These are phyloP conservation scores for Protomyces gravidus DNA, from an alignment of 1,139 yeast species.

Conservation along the genomic window DNA sequence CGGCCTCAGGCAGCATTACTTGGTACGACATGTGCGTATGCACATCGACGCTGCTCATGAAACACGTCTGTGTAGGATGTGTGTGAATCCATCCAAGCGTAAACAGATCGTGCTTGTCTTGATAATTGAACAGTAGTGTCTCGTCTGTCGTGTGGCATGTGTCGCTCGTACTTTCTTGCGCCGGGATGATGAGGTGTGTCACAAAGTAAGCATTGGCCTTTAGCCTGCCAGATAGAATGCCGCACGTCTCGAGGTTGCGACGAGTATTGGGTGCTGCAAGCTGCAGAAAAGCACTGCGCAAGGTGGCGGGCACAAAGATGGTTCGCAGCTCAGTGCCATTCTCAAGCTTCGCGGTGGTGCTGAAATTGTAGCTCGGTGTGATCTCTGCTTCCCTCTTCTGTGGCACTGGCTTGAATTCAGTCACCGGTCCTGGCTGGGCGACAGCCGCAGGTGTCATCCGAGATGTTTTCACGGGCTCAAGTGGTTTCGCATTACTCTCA, in stretches of 20 bases:
- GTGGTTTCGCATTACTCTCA: not conserved
- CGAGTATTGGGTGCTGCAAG: slow-evolving; percentile 50
- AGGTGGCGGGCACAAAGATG: slow-evolving; percentile 47
- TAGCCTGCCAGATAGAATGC: slow-evolving; percentile 56
- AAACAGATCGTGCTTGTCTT: slow-evolving; percentile 52
- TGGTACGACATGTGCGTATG: slow-evolving; percentile 63
- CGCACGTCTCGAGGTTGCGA: slow-evolving; percentile 57
- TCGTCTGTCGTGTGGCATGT: slow-evolving; percentile 58
- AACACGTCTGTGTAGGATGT: slow-evolving; percentile 63
- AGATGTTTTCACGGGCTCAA: not conserved
- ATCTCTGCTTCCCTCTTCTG: too few relatives aligned
- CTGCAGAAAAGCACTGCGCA: slow-evolving; percentile 45
- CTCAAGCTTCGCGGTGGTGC: slow-evolving; percentile 43
- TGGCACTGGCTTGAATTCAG: too few relatives aligned
- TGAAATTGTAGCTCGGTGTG: slow-evolving; percentile 2
- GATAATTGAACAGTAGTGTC: slow-evolving; percentile 51
- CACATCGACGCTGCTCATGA: slow-evolving; percentile 56
- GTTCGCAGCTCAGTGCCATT: slow-evolving; percentile 53
- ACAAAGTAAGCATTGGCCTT: slow-evolving; percentile 56
- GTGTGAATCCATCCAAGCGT: slow-evolving; percentile 67
- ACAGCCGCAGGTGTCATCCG: not conserved
- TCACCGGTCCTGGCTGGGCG: not conserved
- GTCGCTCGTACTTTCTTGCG: slow-evolving; percentile 55
- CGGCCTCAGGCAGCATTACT: slow-evolving; percentile 62
- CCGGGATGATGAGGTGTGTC: slow-evolving; percentile 56